Base-by-base conservation (phyloP, 495 filamentous ascomycete genomes). In the Pseudotulostoma volvatum region DNA sequence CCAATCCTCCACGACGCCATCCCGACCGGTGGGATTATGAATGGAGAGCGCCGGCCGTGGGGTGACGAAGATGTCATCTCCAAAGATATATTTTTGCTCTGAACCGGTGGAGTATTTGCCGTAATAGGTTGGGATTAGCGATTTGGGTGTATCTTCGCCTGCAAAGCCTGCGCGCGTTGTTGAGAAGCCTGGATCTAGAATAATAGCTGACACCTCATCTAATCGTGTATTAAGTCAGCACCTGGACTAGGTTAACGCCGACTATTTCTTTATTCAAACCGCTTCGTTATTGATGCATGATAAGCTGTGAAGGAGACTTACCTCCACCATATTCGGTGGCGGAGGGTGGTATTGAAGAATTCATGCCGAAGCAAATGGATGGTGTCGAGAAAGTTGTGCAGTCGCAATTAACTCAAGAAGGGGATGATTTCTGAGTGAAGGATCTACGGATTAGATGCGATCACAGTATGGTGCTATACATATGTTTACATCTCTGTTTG, bases 191-290 rank as follows among this genome's bases (percentile, higher is more conserved):
- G 92, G 81, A 51, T 97, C 90, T 48, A 97, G 83, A 16, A 97
- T 83, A 51, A 97, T 82, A 18, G 90, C 90, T 11, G 85, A 90
- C 37, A 97, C 85, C 60, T 97, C 90, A 66, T 97, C 90, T 93
- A 44, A 34, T 40, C 15, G 39, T 53, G 18, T 39, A 39, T 37
- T 16, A 32, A 3, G 37, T 55, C 19, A 59, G 49, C 40, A 37
- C 32, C 7, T 4, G 35, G 9, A 8, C 1, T 38, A 18, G 25
- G 34, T 36, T 9, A 17, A 18, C 28, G 16, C 4, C 16, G n/a
- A 32, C 36, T 28, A 37, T 18, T n/a, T 5, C 31, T 15, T 4
- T 34, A n/a, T n/a, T 21, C 13, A 20, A 9, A n/a, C 18, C 0
- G 15, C 9, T 19, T 15, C 17, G 16, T 18, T n/a, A n/a, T 28